Base-by-base conservation (phyloP, 768 basidiomycete species). In the Xerocomellus amylosporus region DNA sequence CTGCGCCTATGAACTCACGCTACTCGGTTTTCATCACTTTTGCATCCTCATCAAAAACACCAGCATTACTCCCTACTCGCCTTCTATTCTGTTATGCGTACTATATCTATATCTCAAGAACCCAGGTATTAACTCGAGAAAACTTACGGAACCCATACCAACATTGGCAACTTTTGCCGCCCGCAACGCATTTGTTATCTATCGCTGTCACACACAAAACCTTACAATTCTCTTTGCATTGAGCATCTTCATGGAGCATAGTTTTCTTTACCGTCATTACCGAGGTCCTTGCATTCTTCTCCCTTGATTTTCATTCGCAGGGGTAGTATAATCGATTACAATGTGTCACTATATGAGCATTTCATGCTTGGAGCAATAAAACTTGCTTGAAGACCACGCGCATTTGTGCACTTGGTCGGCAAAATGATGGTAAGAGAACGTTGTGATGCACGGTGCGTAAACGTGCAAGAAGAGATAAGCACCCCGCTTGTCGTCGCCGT, bases 31-130 rank as follows among this genome's bases (percentile, higher is more conserved):
- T 59, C 42, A 37, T 55, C 58, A 49, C 36, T 50, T 58, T 22
- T 51, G 54, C 67, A 65, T 65, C 49, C n/a, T 56, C 64, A 61
- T 55, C 56, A 58, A 71, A 70, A 72, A 60, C 49, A 49, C 46
- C 48, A 56, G 60, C 60, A 69, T 62, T 46, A 57, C 38, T 60
- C 55, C 47, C 59, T 53, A 65, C 52, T 68, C 57, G 53, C 58
- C 59, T 63, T 67, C 60, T 67, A 61, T 62, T 63, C 59, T 56
- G 60, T 68, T 63, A 59, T 62, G 46, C 61, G 69, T 72, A 69
- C 56, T 63, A 71, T 70, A 72, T 72, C 68, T 72, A 72, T 68
- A 64, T 69, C 67, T 72, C 69, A 68, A 68, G 60, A 71, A 66
- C 55, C 58, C 59, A 55, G 33, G 58, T 58, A 60, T 65, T 58